phyloP scores from a whole-genome alignment of 1,284 basidiomycete species.

The Volvariella volvacea region DNA sequence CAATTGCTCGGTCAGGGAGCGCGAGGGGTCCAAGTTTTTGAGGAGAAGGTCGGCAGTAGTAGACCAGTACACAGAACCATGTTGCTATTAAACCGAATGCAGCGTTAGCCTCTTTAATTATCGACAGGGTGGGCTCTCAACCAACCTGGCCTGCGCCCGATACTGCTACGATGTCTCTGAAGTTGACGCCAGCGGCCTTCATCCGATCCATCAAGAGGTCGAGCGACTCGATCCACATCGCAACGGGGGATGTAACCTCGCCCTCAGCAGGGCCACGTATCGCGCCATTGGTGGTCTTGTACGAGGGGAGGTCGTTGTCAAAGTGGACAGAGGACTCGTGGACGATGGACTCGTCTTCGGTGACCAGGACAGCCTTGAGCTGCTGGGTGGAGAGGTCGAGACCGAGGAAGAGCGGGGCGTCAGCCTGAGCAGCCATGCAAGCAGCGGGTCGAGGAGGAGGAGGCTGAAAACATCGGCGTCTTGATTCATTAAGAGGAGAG shows the following conservation, averaged over 20 bases:
- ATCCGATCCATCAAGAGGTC: conserved; percentile 74
- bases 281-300: conserved; percentile 71
- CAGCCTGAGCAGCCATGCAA: not conserved
- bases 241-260: conserved; percentile 76
- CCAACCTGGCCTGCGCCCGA: conserved; percentile 73
- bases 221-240: conserved; percentile 81
- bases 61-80: conserved; percentile 88
- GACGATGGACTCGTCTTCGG: conserved; percentile 52
- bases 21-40: conserved; percentile 42
- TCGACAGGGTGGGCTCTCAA: not conserved
- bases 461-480: no score
- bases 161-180: conserved; percentile 54
- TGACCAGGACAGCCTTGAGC: conserved; percentile 71
- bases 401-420: conserved; percentile 63
- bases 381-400: conserved; percentile 87
- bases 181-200: conserved; percentile 51
- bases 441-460: no score
- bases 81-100: conserved; percentile 53
- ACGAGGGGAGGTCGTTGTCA: conserved; percentile 71
- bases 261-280: conserved; percentile 58
- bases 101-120: not conserved
- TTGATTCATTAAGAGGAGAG: no score
- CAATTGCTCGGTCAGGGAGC: conserved; percentile 50
- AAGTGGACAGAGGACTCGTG: conserved; percentile 77
- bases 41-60: conserved; percentile 47